Evolutionary conservation across 805 yeast genomes (phyloP), one percentile per base, ranked within the genome.

Genomic region (Pichia deserticola): DNA sequence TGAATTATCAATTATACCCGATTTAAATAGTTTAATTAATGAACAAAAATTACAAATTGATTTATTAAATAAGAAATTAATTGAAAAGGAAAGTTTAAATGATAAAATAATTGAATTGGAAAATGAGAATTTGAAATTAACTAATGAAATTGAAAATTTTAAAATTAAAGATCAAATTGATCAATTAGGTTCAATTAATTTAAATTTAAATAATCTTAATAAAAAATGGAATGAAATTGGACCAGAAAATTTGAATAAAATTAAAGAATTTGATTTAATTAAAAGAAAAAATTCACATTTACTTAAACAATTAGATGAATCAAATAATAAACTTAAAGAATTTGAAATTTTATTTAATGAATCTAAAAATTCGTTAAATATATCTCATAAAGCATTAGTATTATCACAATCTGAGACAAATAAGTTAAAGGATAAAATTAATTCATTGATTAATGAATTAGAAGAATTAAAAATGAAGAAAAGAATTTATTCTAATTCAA

Each of bases 351-450:
- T 84, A 60, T 88, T 86, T 67, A 78, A 78, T 54, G 81, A 82
- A 58, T 85, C 93, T 0, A 66, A 86, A 48, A 81, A 79, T 54
- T 80, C 88, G 28, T 83, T 87, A 34, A 79, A 79, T 57, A 87
- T 82, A 62, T 82, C 92, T 12, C 82, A 84, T 49, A 78, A 76
- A 54, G 96, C 96, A 0, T 73, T 89, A 49, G 79, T 79, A 43
- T 60, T 82, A 55, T 83, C 92, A 8, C 89, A 89, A 58, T 78
- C 75, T 42, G 96, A 89, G 64, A 68, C 84, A 51, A 73, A 74
- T 34, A 79, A 74, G 61, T 82, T 79, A 61, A 83, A 77, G 57
- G 79, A 75, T 12, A 57, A 71, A 20, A 76, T 81, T 51, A 78
- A 74, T 44, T 75, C 75, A 54, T 71, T 89, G 48, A 70, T 73